phyloP scores from a whole-genome alignment of 306 rosid species.

The Prunus davidiana region DNA sequence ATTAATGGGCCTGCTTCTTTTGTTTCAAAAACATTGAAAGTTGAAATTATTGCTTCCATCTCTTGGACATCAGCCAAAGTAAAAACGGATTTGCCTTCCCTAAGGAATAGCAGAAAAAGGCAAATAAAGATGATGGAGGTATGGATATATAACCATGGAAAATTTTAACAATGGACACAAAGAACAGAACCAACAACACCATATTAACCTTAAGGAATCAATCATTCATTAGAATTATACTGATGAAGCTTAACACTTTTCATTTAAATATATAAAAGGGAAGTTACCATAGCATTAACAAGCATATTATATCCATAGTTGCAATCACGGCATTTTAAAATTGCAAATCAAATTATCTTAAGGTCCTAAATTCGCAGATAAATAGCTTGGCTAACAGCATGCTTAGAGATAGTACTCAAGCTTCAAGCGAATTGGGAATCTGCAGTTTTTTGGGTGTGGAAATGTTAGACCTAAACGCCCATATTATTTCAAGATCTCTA shows the following conservation, averaged over 20 bases:
- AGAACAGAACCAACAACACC: slow-evolving; percentile 7
- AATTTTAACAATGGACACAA: not conserved
- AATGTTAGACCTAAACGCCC: not conserved
- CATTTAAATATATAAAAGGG: not conserved
- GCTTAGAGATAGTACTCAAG: not conserved
- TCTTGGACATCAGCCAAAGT: slow-evolving; percentile 67
- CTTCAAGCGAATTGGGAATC: not conserved
- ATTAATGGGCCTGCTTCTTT: slow-evolving; percentile 83
- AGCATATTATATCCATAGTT: not conserved
- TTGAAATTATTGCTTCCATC: slow-evolving; percentile 77
- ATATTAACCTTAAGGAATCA: not conserved
- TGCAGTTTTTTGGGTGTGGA: not conserved
- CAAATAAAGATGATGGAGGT: not conserved
- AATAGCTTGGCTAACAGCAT: not conserved
- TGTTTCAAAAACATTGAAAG: slow-evolving; percentile 58
- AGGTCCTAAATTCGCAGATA: not conserved
- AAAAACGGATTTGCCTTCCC: slow-evolving; percentile 52
- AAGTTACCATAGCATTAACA: not conserved
- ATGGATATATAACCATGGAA: not conserved
- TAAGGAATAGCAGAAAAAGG: slow-evolving; percentile 38
- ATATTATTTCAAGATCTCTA: not conserved
- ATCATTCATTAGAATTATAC: not conserved
- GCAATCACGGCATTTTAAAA: not conserved
- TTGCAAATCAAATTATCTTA: not conserved
- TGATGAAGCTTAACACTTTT: not conserved